Evolutionary conservation across 2,329 filamentous ascomycete species (phyloP).

Genomic region (Catunica adiposa): DNA sequence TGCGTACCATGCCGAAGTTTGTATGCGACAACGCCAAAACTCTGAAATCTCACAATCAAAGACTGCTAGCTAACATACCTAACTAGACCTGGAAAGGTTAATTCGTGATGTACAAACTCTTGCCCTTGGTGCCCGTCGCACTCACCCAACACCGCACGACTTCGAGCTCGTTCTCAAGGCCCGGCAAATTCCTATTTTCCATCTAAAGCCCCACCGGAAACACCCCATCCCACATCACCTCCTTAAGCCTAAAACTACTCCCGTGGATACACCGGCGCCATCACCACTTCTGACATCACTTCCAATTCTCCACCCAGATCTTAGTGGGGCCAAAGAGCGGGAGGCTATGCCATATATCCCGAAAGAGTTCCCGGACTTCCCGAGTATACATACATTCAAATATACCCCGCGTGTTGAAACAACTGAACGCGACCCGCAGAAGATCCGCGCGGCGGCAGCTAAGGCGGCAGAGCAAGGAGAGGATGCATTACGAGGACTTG

Average conservation of each 20-base stretch:
- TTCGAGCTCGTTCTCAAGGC: slow-evolving; percentile 36
- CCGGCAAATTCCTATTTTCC: slow-evolving; percentile 34
- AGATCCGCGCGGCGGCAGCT: slow-evolving; percentile 42
- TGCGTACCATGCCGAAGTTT: slow-evolving; percentile 37
- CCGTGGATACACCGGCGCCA: neutral
- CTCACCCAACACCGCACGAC: slow-evolving; percentile 37
- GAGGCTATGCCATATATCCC: slow-evolving; percentile 40
- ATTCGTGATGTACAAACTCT: slow-evolving; percentile 31
- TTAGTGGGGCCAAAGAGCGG: slow-evolving; percentile 43
- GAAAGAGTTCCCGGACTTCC: slow-evolving; percentile 41
- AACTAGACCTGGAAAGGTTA: slow-evolving; percentile 32
- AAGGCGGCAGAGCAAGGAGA: slow-evolving; percentile 45
- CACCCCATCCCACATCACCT: slow-evolving; percentile 31
- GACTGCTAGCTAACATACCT: neutral
- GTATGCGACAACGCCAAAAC: slow-evolving; percentile 24
- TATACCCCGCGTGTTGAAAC: slow-evolving; percentile 34
- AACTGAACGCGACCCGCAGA: slow-evolving; percentile 34
- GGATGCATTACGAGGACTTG: slow-evolving; percentile 41
- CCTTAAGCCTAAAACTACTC: slow-evolving; percentile 23
- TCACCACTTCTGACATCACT: slow-evolving; percentile 25
- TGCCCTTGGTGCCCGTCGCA: slow-evolving; percentile 33
- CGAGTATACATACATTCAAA: slow-evolving; percentile 47
- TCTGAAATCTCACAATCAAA: neutral
- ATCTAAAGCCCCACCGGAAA: slow-evolving; percentile 39
- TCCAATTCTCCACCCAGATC: slow-evolving; percentile 34